Evolutionary conservation across 345 rosid genomes (phyloP), one percentile per base, ranked within the genome.

Genomic region (Eucalyptus melliodora): DNA sequence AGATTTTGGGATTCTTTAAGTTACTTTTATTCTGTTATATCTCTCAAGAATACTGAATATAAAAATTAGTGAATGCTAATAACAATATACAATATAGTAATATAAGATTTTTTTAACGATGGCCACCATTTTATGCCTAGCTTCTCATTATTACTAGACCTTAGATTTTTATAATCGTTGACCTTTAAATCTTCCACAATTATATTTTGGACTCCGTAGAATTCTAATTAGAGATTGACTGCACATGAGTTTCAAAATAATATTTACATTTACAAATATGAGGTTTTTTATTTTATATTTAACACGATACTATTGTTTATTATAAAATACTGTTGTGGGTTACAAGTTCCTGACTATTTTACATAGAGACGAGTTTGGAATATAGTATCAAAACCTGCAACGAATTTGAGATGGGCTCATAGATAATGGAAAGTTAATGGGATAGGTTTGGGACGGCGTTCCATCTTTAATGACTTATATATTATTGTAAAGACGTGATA

Each of bases 1-100:
- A 67, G 40, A 67, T 67, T 67, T 16, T 67, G 11, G 23, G 23
- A 15, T 67, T 8, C 37, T 67, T 31, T 31, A 67, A 67, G 80
- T 67, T 67, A 67, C 40, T n/a, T 31, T n/a, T 67, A 67, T 31
- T 67, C 3, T 31, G 12, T 31, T n/a, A 65, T 8, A 65, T 65
- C 40, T 65, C 14, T 97, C 98, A 7, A 97, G 89, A 86, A 92
- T 97, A 50, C 99, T 31, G 96, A 96, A 12, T 62, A 27, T 15
- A n/a, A n/a, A 30, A 65, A 65, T n/a, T 65, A 3, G 37, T 4
- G 37, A 65, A 65, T 65, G 37, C 6, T n/a, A 15, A n/a, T 65
- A 65, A 7, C 77, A 0, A 65, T 4, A 65, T 65, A 30, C 11
- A 65, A 9, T 65, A 65, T 7, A n/a, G 17, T n/a, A n/a, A 65